Evolutionary conservation across 352 stramenopile genomes (phyloP).

Genomic region (Globisporangium lucens): DNA sequence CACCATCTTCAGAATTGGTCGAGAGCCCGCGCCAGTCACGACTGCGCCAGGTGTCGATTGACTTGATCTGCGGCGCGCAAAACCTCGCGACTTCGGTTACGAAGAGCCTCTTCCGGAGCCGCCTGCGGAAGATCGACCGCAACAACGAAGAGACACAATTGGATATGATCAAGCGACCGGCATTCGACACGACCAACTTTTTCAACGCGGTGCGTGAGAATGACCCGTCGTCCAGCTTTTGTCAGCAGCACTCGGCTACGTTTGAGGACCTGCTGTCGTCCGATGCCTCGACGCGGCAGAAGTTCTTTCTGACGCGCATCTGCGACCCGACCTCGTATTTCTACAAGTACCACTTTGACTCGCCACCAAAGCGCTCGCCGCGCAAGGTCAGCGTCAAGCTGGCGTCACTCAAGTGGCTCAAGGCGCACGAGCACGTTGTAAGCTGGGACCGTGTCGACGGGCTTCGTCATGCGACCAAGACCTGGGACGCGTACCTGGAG

Average conservation of each 20-base stretch:
- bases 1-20: constrained; percentile 6
- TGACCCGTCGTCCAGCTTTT: constrained; percentile 81
- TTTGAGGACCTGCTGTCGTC: constrained; percentile 78
- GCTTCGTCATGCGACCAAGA: constrained; percentile 65
- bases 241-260: constrained; percentile 62
- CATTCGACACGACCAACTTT: constrained; percentile 59
- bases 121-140: constrained; percentile 59
- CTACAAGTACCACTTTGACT: constrained; percentile 88
- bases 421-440: constrained; percentile 82
- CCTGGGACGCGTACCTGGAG: constrained; percentile 83
- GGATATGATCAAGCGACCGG: constrained; percentile 68
- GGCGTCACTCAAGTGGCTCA: constrained; percentile 67
- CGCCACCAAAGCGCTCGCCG: constrained; percentile 56
- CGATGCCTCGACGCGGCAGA: constrained; percentile 53
- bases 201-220: constrained; percentile 84
- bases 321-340: constrained; percentile 88
- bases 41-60: constrained; percentile 70
- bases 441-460: constrained; percentile 84
- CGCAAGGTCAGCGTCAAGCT: constrained; percentile 60
- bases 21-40: constrained; percentile 23
- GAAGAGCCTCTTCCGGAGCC: constrained; percentile 70
- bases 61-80: constrained; percentile 71
- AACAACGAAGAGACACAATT: constrained; percentile 45
- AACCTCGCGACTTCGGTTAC: constrained; percentile 67
- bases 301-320: constrained; percentile 83